phyloP scores from a whole-genome alignment of 2,329 filamentous ascomycete species.

The Pseudocercospora vitis region DNA sequence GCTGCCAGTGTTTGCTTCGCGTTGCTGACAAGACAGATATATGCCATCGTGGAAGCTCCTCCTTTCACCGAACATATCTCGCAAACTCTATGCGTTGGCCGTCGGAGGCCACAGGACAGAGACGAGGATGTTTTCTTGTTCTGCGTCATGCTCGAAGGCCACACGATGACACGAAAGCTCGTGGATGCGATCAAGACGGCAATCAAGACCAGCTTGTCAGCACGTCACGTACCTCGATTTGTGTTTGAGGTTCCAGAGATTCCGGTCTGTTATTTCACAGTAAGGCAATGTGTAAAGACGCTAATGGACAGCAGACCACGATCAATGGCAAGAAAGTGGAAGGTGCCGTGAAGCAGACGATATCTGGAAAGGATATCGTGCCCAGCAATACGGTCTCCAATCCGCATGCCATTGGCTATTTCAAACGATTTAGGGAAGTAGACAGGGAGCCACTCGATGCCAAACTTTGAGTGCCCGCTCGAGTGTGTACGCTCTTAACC shows the following conservation, averaged over 20 bases:
- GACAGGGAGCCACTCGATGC: conserved; percentile 30
- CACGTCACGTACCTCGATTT: conserved; percentile 46
- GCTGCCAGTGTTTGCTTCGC: background rate
- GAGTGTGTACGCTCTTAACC: too few species aligned
- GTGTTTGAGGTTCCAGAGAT: conserved; percentile 37
- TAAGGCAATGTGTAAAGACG: too few species aligned
- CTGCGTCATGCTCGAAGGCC: conserved; percentile 38
- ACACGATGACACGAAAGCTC: conserved; percentile 33
- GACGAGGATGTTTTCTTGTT: conserved; percentile 46
- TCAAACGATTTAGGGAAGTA: conserved; percentile 38
- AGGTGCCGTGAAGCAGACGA: conserved; percentile 46
- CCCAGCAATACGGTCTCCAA: conserved; percentile 44
- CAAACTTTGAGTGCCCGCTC: conserved; percentile 23
- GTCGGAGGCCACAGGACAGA: conserved; percentile 38
- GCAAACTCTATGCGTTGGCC: conserved; percentile 44
- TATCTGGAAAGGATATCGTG: conserved; percentile 42
- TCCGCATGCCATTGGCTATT: conserved; percentile 40
- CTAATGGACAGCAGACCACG: too few species aligned
- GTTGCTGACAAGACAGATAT: conserved; percentile 36
- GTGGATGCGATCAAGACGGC: conserved; percentile 28
- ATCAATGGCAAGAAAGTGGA: conserved; percentile 53
- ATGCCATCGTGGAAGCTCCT: conserved; percentile 48
- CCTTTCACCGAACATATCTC: conserved; percentile 40
- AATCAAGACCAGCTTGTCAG: conserved; percentile 32
- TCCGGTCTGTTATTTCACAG: too few species aligned